These are phyloP conservation scores for Delitschia confertaspora DNA, from an alignment of 495 filamentous ascomycete species.

Conservation along the genomic window DNA sequence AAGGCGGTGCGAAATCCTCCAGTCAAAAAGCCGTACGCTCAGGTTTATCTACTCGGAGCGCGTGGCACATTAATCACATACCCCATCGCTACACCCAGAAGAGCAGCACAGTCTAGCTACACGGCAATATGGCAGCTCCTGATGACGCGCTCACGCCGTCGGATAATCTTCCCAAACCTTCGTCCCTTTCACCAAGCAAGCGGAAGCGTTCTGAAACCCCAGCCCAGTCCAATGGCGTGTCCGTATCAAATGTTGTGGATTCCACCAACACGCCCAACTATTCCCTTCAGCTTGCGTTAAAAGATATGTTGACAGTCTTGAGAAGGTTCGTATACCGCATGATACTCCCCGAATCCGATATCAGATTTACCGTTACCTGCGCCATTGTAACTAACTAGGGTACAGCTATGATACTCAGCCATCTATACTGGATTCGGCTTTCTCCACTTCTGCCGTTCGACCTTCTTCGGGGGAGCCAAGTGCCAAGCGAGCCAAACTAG, in stretches of 20 bases:
- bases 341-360: background rate
- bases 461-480: constrained; percentile 26
- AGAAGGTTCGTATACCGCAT: constrained; percentile 19
- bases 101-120: too few relatives aligned
- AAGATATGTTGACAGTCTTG: constrained; percentile 25
- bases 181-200: constrained; percentile 30
- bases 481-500: constrained; percentile 32
- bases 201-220: constrained; percentile 29
- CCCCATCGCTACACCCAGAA: too few relatives aligned
- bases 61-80: constrained; percentile 19
- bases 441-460: constrained; percentile 6
- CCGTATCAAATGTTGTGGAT: background rate
- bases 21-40: background rate
- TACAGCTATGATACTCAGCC: constrained; percentile 33
- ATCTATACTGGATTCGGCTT: constrained; percentile 29
- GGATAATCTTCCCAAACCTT: constrained; percentile 16
- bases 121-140: constrained; percentile 27
- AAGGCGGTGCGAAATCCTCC: background rate
- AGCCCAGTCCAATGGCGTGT: constrained; percentile 20
- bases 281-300: constrained; percentile 17
- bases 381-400: constrained; percentile 6
- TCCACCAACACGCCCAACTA: background rate
- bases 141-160: constrained; percentile 31
- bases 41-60: constrained; percentile 15
- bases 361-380: too few relatives aligned